Evolutionary conservation across 208 protist genomes (phyloP), one percentile per base, ranked within the genome.

Genomic region (Leishmania guyanensis): DNA sequence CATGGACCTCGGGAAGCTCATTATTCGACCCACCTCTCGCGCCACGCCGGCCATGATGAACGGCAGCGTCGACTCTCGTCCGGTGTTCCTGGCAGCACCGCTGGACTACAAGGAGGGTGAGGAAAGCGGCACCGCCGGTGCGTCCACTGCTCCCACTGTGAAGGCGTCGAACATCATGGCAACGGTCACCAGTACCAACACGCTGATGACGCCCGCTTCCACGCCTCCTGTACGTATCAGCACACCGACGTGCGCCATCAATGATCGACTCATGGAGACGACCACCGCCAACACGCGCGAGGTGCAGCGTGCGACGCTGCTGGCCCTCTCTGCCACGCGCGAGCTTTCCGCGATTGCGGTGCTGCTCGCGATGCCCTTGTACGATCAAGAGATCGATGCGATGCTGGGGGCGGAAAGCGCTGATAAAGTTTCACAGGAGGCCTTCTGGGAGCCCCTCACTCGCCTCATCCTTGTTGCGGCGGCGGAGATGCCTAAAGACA

Each of bases 371-470:
- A 86, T 92, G 26, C 88, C 91, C 22, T 71, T 86, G 33, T 94
- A 95, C 84, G 89, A 86, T 29, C 48, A 76, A 10, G 79, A 85
- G 14, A 78, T 90, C 75, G 82, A 91, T 17, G 62, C 77, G 4
- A 80, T 92, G 85, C 75, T 94, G 26, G 54, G 79, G 36, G 74
- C 78, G 26, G 80, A 83, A 16, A 72, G 46, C 36, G 64, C 81
- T 14, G 85, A 90, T 53, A 73, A 69, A 22, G 80, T 81, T 29
- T 73, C 88, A 26, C 86, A 88, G 56, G 71, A 85, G 50, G 82
- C 86, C 17, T 95, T 95, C 84, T 93, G 90, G 89, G 72, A 80
- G 50, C 92, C 92, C 36, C 90, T 95, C 81, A 76, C 89, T 29
- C 62, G 51, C 5, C 79, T 86, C 46, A 83, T 93, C 26, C 74